Evolutionary conservation across 1,139 yeast genomes (phyloP).

Genomic region (Diutina rugosa): DNA sequence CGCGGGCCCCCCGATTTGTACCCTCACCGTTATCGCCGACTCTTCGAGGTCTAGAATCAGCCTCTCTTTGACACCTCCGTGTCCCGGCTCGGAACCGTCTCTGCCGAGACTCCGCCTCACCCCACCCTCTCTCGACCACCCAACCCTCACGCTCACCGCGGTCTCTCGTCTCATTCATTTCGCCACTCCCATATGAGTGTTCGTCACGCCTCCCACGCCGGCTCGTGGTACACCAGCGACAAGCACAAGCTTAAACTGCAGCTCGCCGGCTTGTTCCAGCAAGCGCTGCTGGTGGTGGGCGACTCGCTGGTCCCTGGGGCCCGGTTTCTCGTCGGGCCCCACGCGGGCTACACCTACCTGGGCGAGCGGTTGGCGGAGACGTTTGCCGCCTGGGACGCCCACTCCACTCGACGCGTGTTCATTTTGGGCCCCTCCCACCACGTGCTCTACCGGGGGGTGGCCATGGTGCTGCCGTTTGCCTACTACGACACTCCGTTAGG

Average conservation of each 20-base stretch:
- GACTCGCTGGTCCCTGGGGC: conserved; percentile 28
- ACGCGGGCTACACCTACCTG: conserved; percentile 85
- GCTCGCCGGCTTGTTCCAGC: conserved; percentile 28
- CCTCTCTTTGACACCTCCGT: too few relatives aligned
- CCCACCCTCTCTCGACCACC: too few relatives aligned
- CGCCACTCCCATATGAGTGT: conserved; percentile 11
- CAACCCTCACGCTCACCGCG: background rate
- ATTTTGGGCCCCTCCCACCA: conserved; percentile 92
- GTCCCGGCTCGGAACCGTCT: too few relatives aligned
- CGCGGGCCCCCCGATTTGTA: too few relatives aligned
- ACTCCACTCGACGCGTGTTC: conserved; percentile 49
- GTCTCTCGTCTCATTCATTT: background rate
- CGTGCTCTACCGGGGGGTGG: conserved; percentile 57
- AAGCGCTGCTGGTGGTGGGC: conserved; percentile 8
- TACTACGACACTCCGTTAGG: conserved; percentile 78
- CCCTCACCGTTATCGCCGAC: too few relatives aligned
- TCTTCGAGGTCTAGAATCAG: too few relatives aligned
- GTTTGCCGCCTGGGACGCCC: conserved; percentile 56
- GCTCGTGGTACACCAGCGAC: conserved; percentile 68
- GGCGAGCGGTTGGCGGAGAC: conserved; percentile 72
- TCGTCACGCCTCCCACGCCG: conserved; percentile 75
- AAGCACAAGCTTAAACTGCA: conserved; percentile 31
- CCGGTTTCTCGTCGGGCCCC: conserved; percentile 52
- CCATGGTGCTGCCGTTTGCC: conserved; percentile 40
- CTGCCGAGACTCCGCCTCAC: too few relatives aligned